Evolutionary conservation across 345 rosid genomes (phyloP).

Genomic region (Leavenworthia alabamica): DNA sequence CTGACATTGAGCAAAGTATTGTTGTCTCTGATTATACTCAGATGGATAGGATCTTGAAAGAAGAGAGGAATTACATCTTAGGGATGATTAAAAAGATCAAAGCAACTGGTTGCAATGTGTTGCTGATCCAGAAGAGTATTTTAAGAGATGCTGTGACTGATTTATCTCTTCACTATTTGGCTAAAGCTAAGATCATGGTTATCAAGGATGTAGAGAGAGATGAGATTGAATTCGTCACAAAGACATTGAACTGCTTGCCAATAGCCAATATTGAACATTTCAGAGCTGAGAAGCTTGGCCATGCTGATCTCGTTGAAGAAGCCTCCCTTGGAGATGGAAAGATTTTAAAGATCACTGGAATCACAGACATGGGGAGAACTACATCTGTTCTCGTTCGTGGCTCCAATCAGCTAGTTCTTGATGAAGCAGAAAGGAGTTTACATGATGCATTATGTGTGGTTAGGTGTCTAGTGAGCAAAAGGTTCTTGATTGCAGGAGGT

Average conservation of each 20-base stretch:
- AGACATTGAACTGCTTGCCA: slow-evolving; percentile 93
- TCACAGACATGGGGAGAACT: slow-evolving; percentile 94
- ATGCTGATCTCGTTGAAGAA: slow-evolving; percentile 90
- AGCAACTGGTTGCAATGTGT: slow-evolving; percentile 82
- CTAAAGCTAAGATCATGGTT: slow-evolving; percentile 88
- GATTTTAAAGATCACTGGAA: slow-evolving; percentile 81
- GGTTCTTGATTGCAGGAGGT: slow-evolving; percentile 96
- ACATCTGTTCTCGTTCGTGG: slow-evolving; percentile 89
- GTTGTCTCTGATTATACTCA: slow-evolving; percentile 93
- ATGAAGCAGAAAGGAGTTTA: slow-evolving; percentile 96
- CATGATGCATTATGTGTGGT: slow-evolving; percentile 95
- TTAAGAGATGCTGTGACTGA: slow-evolving; percentile 97
- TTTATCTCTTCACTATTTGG: slow-evolving; percentile 83
- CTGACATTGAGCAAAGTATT: slow-evolving; percentile 95
- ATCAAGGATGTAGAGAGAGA: slow-evolving; percentile 95
- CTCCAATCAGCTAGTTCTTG: slow-evolving; percentile 78
- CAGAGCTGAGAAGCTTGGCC: slow-evolving; percentile 77
- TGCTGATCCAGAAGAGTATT: slow-evolving; percentile 95
- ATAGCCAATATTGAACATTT: slow-evolving; percentile 93
- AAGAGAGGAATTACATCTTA: slow-evolving; percentile 90
- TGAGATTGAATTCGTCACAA: slow-evolving; percentile 90
- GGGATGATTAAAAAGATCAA: slow-evolving; percentile 96
- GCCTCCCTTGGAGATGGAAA: slow-evolving; percentile 92
- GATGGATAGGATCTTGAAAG: slow-evolving; percentile 99
- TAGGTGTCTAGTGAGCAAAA: slow-evolving; percentile 81